Evolutionary conservation across 768 basidiomycete species (phyloP), one percentile per base, ranked within the genome.

Genomic region (Amanita rimosa): DNA sequence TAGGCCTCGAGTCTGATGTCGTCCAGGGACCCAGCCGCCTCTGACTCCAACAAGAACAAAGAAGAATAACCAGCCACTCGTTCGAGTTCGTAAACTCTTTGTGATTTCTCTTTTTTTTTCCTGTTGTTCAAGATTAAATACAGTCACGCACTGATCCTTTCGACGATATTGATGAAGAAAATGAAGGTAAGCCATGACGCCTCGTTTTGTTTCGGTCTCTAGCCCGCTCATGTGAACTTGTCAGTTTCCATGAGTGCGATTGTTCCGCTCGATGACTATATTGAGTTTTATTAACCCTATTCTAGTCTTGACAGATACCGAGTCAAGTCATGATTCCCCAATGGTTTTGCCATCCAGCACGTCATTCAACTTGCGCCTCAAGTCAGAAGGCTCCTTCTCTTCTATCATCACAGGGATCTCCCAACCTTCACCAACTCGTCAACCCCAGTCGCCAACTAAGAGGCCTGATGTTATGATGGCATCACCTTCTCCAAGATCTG

Each of bases 201-300:
- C 31, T 31, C 31, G 9, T 24, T 6, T 29, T 40, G 10, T 13
- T 40, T 40, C 14, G 14, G 17, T 21, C 11, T 38, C 33, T 40
- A 31, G n/a, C 19, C 11, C 14, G 19, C 47, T 48, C 26, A 48
- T 40, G n/a, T 33, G 37, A 31, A 40, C 27, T 7, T 40, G 5
- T 24, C 35, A 48, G 47, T 48, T 48, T 40, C 47, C 24, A 48
- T 39, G 47, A 40, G 47, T 48, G 38, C 37, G 47, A 17, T 33
- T 40, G n/a, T 16, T 40, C 19, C 21, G 17, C n/a, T 48, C 5
- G 17, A 45, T 19, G 3, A n/a, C 2, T 13, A 37, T 24, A 6
- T 21, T 22, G 9, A 40, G 16, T 33, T 16, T 31, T 40, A 17
- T 29, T 48, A 13, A 48, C 10, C 8, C 17, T 48, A 27, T 29